Base-by-base conservation (phyloP, 2,329 filamentous ascomycete genomes). In the Teratosphaeria destructans region DNA sequence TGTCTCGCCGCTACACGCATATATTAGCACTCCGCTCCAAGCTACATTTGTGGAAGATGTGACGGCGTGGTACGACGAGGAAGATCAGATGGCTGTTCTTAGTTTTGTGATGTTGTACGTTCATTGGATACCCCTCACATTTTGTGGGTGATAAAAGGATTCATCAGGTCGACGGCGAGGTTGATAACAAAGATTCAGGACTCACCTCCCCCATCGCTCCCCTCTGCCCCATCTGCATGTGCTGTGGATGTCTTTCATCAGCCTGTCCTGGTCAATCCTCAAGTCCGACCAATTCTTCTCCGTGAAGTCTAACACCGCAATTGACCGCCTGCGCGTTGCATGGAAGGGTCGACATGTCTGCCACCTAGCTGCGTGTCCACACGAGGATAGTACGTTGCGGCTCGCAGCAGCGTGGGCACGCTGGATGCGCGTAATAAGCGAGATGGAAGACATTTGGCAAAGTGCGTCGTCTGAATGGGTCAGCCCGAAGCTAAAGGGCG, bases 221-320 rank as follows among this genome's bases (percentile, higher is more conserved):
- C 85, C 86, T 53, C 76, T 79, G 0, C 86, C 86, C 81, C 84
- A 89, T 73, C 84, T 78, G 68, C 83, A 87, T 2, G 84, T 87
- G 60, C 82, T 70, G 70, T 89, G 86, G 12, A 89, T 77, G 61
- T 85, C 81, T 29, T 79, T 76, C 76, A 86, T 85, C 63, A 89
- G 70, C 63, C 86, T 78, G 14, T 77, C 74, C 65, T 81, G 77
- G 63, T 86, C 79, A 47, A 86, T 80, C 60, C 80, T 81, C 57
- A 88, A 70, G 32, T 75, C 77, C 47, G 73, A 74, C 39, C 85
- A 72, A 43, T 82, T 74, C 19, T 77, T 71, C 54, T 82, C 78
- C 23, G 77, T 77, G 70, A 85, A 77, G 57, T 79, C 77, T 32
- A 73, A 72, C 5, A 76, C 75, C 12, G 74, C 73, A 37, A 77